Evolutionary conservation across 208 protist species (phyloP), one percentile per base, ranked within the genome.

Genomic region (Leptomonas seymouri): DNA sequence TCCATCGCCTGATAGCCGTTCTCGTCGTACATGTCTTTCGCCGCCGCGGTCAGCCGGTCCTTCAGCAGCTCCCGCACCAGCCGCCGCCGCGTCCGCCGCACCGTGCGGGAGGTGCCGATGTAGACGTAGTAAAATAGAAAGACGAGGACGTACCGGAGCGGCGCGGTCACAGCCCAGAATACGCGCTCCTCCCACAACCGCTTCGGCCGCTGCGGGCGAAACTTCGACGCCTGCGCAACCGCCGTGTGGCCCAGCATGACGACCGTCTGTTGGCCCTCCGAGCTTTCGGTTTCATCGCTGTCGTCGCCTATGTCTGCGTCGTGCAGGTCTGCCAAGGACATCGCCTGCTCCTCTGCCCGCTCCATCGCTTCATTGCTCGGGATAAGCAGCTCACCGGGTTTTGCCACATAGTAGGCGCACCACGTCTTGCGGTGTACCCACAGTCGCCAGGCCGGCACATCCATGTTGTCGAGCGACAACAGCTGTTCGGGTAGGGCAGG

Each of bases 341-440:
- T 41, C 44, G 56, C 62, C 66, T 69, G 62, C 59, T 80, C 81
- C 73, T 82, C 76, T 34, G 74, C 71, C 18, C 63, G 69, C 27
- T 81, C 64, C 53, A 87, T 72, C 36, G 71, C 74, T 61, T 87
- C 77, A 36, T 87, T 77, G 61, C 74, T 81, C 1, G 82, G 76
- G 54, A 83, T 80, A 12, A 82, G 69, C 34, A 75, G 77, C 44
- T 75, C 76, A 3, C 70, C 76, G 0, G 82, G 74, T 56, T 81
- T 82, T 20, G 69, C 50, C 7, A 82, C 73, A 27, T 70, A 68
- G 25, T 46, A 59, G 23, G 54, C 53, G 71, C 74, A 87, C 85
- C 82, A 91, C 36, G 70, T 15, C 25, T 70, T 57, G 42, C 86
- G 80, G 62, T 87, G 54, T 54, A 87, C 71, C 86, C 86, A 89